Evolutionary conservation across 345 rosid genomes (phyloP), one percentile per base, ranked within the genome.

Genomic region (Salix purpurea): DNA sequence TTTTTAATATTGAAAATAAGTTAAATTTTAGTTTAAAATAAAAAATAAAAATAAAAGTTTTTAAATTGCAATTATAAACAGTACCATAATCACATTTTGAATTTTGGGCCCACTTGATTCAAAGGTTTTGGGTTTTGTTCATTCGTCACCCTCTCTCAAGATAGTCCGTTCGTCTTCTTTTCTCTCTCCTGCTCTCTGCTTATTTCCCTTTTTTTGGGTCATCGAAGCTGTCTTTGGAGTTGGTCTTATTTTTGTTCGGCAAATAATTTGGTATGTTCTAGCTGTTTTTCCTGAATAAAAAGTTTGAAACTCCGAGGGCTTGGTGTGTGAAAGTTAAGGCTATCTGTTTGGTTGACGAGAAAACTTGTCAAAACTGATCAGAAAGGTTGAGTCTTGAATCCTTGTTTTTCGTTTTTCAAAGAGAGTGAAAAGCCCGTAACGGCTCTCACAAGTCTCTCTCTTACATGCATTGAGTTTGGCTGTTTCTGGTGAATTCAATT

Each of bases 401-500:
- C 19, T 52, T 2, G 4, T 19, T 19, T 18, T 58, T 58, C n/a
- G 11, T 58, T 58, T 9, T 58, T 23, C 28, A 23, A 58, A 23
- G 64, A 58, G 28, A 10, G 13, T 12, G 28, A 58, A n/a, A 58
- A 58, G 23, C 14, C 64, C 64, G 23, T 58, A 26, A 10, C 28
- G 11, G 14, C 23, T 58, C 0, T 58, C 23, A 9, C 28, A 58
- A 58, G 24, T 52, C 62, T 40, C 3, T 1, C 44, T 74, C 13
- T 32, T 40, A 21, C 62, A 65, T 32, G 69, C 65, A 36, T 58
- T 58, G 36, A 44, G 56, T 74, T n/a, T 75, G 75, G 73, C 52
- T 67, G 32, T 61, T 74, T 67, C 42, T 28, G 62, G 77, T 60
- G 50, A 32, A 34, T 37, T 18, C 61, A 68, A 70, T 52, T 82